Evolutionary conservation across 2,329 filamentous ascomycete species (phyloP).

Genomic region (Fusarium sp.): DNA sequence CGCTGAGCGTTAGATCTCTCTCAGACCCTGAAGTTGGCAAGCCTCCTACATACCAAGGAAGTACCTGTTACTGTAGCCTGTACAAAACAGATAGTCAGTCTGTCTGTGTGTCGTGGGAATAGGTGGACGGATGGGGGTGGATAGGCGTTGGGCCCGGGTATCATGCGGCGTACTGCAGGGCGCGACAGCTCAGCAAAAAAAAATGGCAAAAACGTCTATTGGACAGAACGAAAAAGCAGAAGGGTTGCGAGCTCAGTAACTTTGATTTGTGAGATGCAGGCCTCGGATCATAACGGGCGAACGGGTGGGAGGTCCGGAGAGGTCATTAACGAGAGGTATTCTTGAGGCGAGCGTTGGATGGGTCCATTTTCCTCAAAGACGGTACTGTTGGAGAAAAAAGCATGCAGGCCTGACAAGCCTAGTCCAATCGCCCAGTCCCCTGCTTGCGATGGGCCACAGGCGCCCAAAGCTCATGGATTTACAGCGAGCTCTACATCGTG

Average conservation of each 20-base stretch:
- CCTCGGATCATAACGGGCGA: slow-evolving; percentile 52
- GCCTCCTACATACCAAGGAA: slow-evolving; percentile 40
- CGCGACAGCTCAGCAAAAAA: slow-evolving; percentile 43
- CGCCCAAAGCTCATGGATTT: slow-evolving; percentile 42
- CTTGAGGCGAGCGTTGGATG: slow-evolving; percentile 40
- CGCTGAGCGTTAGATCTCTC: slow-evolving; percentile 47
- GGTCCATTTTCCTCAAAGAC: slow-evolving; percentile 28
- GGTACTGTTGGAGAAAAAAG: slow-evolving; percentile 37
- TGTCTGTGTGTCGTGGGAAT: slow-evolving; percentile 28
- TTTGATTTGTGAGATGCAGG: slow-evolving; percentile 52
- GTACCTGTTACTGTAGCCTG: slow-evolving; percentile 33
- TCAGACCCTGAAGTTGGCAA: slow-evolving; percentile 38
- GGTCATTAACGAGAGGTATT: slow-evolving; percentile 50
- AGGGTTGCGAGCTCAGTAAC: slow-evolving; percentile 41
- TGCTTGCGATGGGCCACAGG: slow-evolving; percentile 42
- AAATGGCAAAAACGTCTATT: slow-evolving; percentile 36
- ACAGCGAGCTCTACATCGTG: slow-evolving; percentile 46
- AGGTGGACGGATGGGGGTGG: slow-evolving; percentile 35
- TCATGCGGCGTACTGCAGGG: slow-evolving; percentile 46
- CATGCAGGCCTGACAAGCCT: slow-evolving; percentile 47
- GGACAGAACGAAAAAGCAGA: slow-evolving; percentile 34
- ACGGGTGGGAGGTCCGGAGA: slow-evolving; percentile 52
- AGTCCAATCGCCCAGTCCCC: slow-evolving; percentile 43
- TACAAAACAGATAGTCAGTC: slow-evolving; percentile 16
- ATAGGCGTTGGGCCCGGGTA: slow-evolving; percentile 36